These are phyloP conservation scores for Rhodotorula sp. DNA, from an alignment of 1,284 basidiomycete genomes.

Conservation along the genomic window DNA sequence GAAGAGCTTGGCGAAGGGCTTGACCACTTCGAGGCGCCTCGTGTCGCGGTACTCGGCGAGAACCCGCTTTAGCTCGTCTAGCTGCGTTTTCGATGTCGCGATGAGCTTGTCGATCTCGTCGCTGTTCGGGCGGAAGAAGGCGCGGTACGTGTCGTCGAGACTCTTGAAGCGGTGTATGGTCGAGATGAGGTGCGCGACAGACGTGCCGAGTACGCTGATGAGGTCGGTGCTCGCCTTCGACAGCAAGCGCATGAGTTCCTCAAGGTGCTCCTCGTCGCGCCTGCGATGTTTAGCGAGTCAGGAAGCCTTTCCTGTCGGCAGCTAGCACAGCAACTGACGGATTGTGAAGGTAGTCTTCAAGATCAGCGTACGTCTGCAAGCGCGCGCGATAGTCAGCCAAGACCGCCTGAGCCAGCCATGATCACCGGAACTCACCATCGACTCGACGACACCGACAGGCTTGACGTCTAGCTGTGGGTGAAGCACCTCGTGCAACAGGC, in stretches of 20 bases:
- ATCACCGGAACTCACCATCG: conserved; percentile 55
- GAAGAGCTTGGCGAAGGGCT: conserved; percentile 68
- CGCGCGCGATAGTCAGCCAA: not conserved
- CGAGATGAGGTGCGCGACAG: conserved; percentile 44
- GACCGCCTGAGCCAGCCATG: no score
- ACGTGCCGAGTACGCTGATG: conserved; percentile 56
- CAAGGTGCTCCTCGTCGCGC: conserved; percentile 56
- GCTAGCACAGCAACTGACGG: not conserved
- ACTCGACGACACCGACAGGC: conserved; percentile 78
- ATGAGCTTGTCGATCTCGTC: conserved; percentile 41
- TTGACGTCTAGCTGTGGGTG: conserved; percentile 34
- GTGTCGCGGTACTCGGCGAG: conserved; percentile 59
- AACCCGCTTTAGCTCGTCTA: conserved; percentile 53
- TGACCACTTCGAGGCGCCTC: conserved; percentile 63
- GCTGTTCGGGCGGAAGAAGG: conserved; percentile 9
- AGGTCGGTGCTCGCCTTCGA: conserved; percentile 63
- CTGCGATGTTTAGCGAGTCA: not conserved
- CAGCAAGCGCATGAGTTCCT: conserved; percentile 60
- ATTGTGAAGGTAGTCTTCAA: conserved; percentile 60
- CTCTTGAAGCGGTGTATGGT: conserved; percentile 47
- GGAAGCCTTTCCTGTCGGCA: not conserved
- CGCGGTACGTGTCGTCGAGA: conserved; percentile 20
- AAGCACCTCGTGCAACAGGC: conserved; percentile 37
- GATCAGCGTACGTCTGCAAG: conserved; percentile 61
- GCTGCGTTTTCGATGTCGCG: conserved; percentile 53